Evolutionary conservation across 2,329 filamentous ascomycete genomes (phyloP).

Genomic region (Cercospora brassicicola): DNA sequence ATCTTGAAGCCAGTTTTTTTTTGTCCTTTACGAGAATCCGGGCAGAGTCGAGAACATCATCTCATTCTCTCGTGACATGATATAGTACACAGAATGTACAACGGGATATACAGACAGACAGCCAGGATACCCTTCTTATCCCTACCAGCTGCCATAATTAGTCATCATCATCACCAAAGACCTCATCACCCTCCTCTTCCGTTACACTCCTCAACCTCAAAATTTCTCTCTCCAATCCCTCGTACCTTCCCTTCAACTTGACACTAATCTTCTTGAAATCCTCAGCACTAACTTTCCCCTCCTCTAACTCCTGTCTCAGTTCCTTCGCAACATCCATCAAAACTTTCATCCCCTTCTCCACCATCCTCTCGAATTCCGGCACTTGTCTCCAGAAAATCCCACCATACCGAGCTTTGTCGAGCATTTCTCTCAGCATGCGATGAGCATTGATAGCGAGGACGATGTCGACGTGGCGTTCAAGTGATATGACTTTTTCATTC

Average conservation of each 20-base stretch:
- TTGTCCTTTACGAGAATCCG: background rate
- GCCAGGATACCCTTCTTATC: background rate
- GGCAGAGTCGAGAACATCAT: background rate
- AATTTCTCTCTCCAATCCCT: conserved; percentile 27
- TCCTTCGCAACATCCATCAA: conserved; percentile 28
- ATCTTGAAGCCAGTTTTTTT: background rate
- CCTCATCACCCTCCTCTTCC: conserved; percentile 29
- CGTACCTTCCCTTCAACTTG: conserved; percentile 23
- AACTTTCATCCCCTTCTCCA: conserved; percentile 32
- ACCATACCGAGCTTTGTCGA: conserved; percentile 33
- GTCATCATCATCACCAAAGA: conserved; percentile 15
- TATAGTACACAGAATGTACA: background rate
- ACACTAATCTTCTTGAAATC: conserved; percentile 24
- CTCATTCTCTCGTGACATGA: background rate
- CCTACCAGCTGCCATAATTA: background rate
- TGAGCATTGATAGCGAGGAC: conserved; percentile 32
- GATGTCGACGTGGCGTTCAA: conserved; percentile 24
- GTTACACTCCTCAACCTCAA: conserved; percentile 31
- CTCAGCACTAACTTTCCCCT: conserved; percentile 20
- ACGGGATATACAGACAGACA: background rate
- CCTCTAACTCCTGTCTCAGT: conserved; percentile 18
- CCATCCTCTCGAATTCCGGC: conserved; percentile 31
- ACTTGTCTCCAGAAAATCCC: conserved; percentile 18
- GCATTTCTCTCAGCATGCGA: conserved; percentile 30
- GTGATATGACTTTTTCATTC: conserved; percentile 8